Evolutionary conservation across 225 moss, liverwort and hornwort species (phyloP), one percentile per base, ranked within the genome.

Genomic region (Asterella californica): DNA sequence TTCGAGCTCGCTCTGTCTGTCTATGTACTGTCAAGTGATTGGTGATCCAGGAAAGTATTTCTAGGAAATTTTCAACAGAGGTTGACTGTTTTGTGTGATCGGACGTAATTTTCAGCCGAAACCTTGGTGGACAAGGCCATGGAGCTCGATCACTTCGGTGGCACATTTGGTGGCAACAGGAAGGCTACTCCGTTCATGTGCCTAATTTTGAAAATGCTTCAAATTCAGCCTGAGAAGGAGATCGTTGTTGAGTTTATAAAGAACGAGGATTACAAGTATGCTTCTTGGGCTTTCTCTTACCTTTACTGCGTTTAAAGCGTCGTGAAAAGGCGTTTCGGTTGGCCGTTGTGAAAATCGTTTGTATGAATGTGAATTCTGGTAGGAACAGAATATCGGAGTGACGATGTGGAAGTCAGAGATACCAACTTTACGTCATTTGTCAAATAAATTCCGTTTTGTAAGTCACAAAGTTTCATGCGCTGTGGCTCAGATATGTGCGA

Each of bases 151-250:
- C 97, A 99, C 63, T 99, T 92, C 78, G 97, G 95, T 83, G 97
- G 97, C 70, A 99, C 97, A 2, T 95, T 84, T 82, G 97, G 97
- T 81, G 97, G 97, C 68, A 99, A 94, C 83, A 89, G 97, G 74
- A 95, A 95, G 89, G 97, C 97, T 32, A 99, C 94, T 69, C 97
- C 97, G 29, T 99, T 99, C 66, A 99, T 99, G 97, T 99, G 97
- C 87, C 89, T 99, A n/a, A 99, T 90, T 55, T 79, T 99, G 33
- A 99, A 99, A 86, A 99, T 99, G 97, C 95, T 99, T 48, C 97
- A 99, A 80, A 99, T 99, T 78, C 97, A 99, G 84, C 97, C 97
- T 46, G 97, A 99, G 90, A 99, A 99, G 87, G 97, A 99, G 86
- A 99, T 99, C 76, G 97, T 99, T 42, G 97, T 99, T 21, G 97